phyloP scores from a whole-genome alignment of 257 asterid species.

The Haberlea rhodopensis region DNA sequence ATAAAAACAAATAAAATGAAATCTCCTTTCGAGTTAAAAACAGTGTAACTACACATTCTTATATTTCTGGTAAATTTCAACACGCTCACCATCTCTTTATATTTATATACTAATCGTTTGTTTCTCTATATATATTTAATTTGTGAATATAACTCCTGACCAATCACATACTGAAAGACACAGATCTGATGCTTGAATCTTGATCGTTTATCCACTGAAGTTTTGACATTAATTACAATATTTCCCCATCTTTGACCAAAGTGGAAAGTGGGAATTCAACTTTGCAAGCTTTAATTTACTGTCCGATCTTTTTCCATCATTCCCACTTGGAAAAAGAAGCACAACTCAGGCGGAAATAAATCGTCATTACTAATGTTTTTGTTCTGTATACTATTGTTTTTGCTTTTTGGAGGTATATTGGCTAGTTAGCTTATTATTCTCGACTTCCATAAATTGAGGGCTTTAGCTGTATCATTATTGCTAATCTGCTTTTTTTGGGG shows the following conservation, averaged over 20 bases:
- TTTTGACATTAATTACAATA: conserved; percentile 16
- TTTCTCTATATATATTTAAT: conserved; percentile 17
- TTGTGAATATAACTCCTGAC: conserved; percentile 7
- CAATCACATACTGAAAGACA: conserved; percentile 28
- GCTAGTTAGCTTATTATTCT: conserved; percentile 37
- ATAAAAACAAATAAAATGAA: neutral
- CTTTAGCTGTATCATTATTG: conserved; percentile 47
- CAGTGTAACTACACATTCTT: conserved; percentile 7
- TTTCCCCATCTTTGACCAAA: conserved; percentile 24
- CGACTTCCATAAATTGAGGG: conserved; percentile 58
- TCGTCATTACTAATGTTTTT: conserved; percentile 29
- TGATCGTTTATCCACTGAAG: conserved; percentile 38
- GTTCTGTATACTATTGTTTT: conserved; percentile 23
- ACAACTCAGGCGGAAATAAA: conserved; percentile 27
- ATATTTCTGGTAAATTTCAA: neutral
- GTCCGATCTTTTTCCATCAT: conserved; percentile 29
- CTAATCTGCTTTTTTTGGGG: conserved; percentile 62
- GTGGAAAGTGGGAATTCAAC: conserved; percentile 29
- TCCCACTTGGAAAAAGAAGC: conserved; percentile 29
- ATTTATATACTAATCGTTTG: neutral
- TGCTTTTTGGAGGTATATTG: conserved; percentile 31
- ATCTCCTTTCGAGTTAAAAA: neutral
- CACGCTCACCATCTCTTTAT: conserved; percentile 11
- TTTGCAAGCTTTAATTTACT: conserved; percentile 28
- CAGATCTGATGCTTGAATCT: conserved; percentile 45